Evolutionary conservation across 768 basidiomycete species (phyloP), one percentile per base, ranked within the genome.

Genomic region (Punctularia strigosozonata): DNA sequence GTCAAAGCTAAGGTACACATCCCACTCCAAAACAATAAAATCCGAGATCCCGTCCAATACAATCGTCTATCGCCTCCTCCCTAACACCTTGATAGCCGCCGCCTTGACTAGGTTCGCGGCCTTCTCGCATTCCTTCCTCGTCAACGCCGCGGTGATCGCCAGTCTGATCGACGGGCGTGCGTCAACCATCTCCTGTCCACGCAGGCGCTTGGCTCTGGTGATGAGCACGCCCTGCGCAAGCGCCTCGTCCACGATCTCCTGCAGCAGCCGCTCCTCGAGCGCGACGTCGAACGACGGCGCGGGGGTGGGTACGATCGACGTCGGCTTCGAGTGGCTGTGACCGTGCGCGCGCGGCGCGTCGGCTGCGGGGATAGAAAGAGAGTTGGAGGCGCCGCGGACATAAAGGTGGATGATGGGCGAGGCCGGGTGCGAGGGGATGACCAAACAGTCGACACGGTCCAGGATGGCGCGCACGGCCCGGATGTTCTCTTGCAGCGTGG

Each of bases 101-200:
- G 67, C 65, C 62, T 81, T 87, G 41, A 99, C 58, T 15, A 83
- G 70, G 18, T 61, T 62, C 5, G 79, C 75, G 3, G 91, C 85
- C 65, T 89, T 92, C 68, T 95, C 91, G 39, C 79, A 75, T 50
- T 98, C 95, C 62, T 92, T 94, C 70, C 69, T 82, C 19, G 79
- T 78, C 46, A 97, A 56, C 12, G 77, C 89, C 12, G 78, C 73
- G 4, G 74, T 80, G 44, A 92, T 62, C 18, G 82, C 80, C n/a
- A 98, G 62, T 44, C 87, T 73, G 43, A 98, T 77, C 49, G 83
- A 87, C 25, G 95, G 90, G 33, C 79, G 68, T 13, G 76, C 69
- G 55, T 95, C 89, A 13, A 73, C 64, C 45, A 75, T 62, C 66
- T 99, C 94, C 60, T 95, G 91, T 4, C 80, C 77, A 36, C 73